Percentiles rank a stretch among this genome's conserved stretches.
Evolutionary conservation across 306 rosid genomes (phyloP).

Genomic region (Gastrolobium bilobum): DNA sequence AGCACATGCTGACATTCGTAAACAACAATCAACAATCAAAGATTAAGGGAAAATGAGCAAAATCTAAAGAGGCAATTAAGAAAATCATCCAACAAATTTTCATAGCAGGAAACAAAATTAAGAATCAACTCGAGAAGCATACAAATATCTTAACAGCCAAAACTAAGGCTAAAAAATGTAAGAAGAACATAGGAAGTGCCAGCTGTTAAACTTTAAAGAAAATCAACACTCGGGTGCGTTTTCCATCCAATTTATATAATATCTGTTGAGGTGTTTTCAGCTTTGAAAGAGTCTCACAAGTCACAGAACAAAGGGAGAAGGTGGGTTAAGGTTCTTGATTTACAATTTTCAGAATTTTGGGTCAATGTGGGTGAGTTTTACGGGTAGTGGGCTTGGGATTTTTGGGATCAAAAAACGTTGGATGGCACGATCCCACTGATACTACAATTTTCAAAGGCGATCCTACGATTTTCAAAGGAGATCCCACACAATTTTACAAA

Average conservation of each 20-base stretch:
- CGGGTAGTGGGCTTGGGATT: too few species aligned
- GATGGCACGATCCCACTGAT: too few species aligned
- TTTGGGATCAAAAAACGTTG: too few species aligned
- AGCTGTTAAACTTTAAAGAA: neutral
- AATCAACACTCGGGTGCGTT: neutral
- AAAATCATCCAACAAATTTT: neutral
- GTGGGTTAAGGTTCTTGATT: too few species aligned
- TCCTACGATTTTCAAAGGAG: too few species aligned
- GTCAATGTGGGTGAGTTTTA: too few species aligned
- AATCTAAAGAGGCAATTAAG: neutral
- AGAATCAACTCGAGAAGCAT: neutral
- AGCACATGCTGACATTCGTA: conserved; percentile 76
- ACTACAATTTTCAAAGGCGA: too few species aligned
- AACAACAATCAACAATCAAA: conserved; percentile 14
- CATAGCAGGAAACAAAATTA: neutral
- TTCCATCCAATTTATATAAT: neutral
- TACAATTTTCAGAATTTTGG: too few species aligned
- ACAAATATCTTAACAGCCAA: neutral
- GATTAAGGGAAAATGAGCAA: neutral
- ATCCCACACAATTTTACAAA: too few species aligned
- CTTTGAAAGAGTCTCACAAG: too few species aligned
- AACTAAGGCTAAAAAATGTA: neutral
- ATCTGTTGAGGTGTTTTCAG: too few species aligned
- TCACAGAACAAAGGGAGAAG: too few species aligned
- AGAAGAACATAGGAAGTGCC: neutral